Evolutionary conservation across 2,329 filamentous ascomycete genomes (phyloP).

Genomic region (Ceratocystiopsis sp.): DNA sequence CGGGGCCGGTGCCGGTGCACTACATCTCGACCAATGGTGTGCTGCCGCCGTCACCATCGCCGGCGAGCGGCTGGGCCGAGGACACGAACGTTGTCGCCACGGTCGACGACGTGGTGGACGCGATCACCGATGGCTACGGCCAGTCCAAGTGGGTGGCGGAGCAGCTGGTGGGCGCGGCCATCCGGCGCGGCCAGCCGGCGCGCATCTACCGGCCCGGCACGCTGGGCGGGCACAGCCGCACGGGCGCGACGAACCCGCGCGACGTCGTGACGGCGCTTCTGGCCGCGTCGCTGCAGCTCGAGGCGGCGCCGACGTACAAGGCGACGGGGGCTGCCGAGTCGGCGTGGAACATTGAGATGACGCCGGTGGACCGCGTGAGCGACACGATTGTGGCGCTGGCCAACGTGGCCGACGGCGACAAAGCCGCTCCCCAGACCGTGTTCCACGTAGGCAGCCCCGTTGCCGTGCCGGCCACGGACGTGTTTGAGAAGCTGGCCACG

Average conservation of each 20-base stretch:
- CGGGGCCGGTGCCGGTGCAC: conserved; percentile 65
- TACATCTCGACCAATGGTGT: conserved; percentile 74
- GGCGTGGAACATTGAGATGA: conserved; percentile 64
- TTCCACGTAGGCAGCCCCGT: conserved; percentile 62
- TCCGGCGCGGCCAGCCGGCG: conserved; percentile 58
- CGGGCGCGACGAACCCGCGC: conserved; percentile 61
- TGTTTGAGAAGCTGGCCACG: conserved; percentile 47
- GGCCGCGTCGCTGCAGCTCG: conserved; percentile 60
- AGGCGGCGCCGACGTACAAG: conserved; percentile 46
- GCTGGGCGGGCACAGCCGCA: conserved; percentile 60
- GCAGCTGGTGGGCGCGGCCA: conserved; percentile 59
- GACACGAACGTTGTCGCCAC: conserved; percentile 42
- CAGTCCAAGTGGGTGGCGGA: conserved; percentile 76
- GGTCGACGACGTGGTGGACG: conserved; percentile 62
- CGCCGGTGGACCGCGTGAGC: conserved; percentile 66
- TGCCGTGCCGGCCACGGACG: conserved; percentile 45
- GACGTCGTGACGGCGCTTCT: conserved; percentile 62
- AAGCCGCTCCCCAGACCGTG: conserved; percentile 41
- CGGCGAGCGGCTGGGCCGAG: conserved; percentile 50
- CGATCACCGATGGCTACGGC: conserved; percentile 75
- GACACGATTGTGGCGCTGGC: conserved; percentile 55
- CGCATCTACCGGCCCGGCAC: conserved; percentile 60
- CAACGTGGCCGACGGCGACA: neutral
- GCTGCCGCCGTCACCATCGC: conserved; percentile 68
- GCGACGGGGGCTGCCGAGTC: conserved; percentile 28